A percentile compares a stretch with the other conserved stretches of the same genome.
Evolutionary conservation across 768 basidiomycete species (phyloP).

Genomic region (Pulveroboletus sp.): DNA sequence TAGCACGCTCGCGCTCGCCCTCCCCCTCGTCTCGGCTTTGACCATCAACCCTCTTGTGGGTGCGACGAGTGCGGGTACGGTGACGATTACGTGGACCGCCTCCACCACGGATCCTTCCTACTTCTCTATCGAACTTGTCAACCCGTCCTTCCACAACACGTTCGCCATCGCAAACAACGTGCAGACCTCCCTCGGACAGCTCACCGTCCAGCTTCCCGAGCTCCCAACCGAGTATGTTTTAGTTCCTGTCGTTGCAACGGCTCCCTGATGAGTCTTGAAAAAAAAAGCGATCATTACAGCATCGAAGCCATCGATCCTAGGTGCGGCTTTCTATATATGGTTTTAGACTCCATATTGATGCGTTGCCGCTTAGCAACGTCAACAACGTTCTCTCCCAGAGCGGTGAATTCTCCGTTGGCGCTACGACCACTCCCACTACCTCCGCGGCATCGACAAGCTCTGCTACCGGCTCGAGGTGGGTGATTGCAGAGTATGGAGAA

Average conservation of each 20-base stretch:
- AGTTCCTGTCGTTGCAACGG: background rate
- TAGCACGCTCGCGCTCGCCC: conserved; percentile 43
- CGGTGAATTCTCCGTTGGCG: conserved; percentile 41
- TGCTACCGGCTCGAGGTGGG: conserved; percentile 10
- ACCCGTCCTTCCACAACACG: conserved; percentile 46
- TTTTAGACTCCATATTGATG: background rate
- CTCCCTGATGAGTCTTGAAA: background rate
- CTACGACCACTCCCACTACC: conserved; percentile 4
- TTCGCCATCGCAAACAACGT: conserved; percentile 58
- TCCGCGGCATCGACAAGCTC: conserved; percentile 11
- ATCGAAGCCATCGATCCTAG: conserved; percentile 43
- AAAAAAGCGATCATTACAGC: conserved; percentile 44
- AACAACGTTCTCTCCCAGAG: conserved; percentile 40
- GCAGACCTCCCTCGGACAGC: conserved; percentile 27
- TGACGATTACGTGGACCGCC: conserved; percentile 48
- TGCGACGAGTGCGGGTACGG: conserved; percentile 28
- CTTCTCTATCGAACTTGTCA: conserved; percentile 47
- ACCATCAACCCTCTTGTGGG: conserved; percentile 37
- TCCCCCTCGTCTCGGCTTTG: conserved; percentile 45
- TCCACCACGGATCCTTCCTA: conserved; percentile 36
- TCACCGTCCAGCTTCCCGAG: conserved; percentile 43
- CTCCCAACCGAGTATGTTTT: conserved; percentile 42
- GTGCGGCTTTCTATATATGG: conserved; percentile 17
- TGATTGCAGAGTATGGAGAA: background rate
- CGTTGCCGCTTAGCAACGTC: conserved; percentile 34